These are phyloP conservation scores for Graphilbum fragrans DNA, from an alignment of 2,329 filamentous ascomycete genomes.

Conservation along the genomic window DNA sequence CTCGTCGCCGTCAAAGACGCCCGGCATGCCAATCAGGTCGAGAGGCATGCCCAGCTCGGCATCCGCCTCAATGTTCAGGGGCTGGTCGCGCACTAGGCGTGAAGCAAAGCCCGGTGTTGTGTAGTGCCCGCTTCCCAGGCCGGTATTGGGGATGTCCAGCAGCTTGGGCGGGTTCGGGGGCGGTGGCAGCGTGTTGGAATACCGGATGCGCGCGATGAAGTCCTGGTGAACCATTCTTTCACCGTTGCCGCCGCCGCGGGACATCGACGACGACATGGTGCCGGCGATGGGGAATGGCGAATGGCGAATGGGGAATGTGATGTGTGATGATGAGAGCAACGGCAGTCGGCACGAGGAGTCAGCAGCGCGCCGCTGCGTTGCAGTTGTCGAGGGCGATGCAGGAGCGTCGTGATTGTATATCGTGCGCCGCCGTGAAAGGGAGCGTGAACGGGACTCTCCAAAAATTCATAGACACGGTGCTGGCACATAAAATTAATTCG, in stretches of 20 bases:
- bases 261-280: conserved; percentile 28
- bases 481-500: too few species aligned
- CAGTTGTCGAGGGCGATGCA: too few species aligned
- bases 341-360: background rate
- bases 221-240: conserved; percentile 72
- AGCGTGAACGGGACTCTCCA: too few species aligned
- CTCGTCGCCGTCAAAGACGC: conserved; percentile 90
- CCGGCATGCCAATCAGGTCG: conserved; percentile 87
- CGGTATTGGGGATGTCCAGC: conserved; percentile 90
- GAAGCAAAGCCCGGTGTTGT: conserved; percentile 85
- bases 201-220: conserved; percentile 92
- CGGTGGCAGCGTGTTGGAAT: conserved; percentile 89
- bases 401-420: too few species aligned
- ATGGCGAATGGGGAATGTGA: too few species aligned
- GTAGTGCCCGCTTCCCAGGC: conserved; percentile 75
- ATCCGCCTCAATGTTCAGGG: conserved; percentile 92
- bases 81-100: conserved; percentile 78
- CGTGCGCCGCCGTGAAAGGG: too few species aligned
- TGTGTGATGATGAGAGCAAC: background rate
- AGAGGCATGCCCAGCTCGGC: conserved; percentile 96
- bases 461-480: too few species aligned
- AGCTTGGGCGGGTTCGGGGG: conserved; percentile 93
- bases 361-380: too few species aligned
- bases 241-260: conserved; percentile 25
- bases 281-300: background rate